Percentiles rank a stretch among this genome's conserved stretches.
Conservation (phyloP, 2,329 filamentous ascomycete species). For the Diplocarpon rosae region DNA sequence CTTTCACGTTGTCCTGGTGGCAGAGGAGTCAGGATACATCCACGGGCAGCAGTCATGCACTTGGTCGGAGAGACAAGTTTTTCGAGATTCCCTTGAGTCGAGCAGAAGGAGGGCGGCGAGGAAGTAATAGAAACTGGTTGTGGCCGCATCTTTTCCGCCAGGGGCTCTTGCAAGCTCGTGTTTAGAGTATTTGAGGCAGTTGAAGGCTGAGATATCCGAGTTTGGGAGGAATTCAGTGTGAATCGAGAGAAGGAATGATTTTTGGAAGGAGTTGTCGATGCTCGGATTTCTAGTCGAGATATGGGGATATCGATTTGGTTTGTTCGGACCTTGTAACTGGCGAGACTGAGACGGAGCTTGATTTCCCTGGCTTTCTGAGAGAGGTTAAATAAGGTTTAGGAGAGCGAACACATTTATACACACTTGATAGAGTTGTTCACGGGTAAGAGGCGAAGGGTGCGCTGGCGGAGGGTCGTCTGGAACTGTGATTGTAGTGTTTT, state of each 20-base stretch:
- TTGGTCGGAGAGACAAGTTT: slow-evolving; percentile 3
- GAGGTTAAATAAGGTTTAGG: neutral
- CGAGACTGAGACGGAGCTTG: slow-evolving; percentile 56
- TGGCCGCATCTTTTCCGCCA: slow-evolving; percentile 1
- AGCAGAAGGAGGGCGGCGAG: slow-evolving; percentile 2
- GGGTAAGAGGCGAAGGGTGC: slow-evolving; percentile 1
- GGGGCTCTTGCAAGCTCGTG: slow-evolving; percentile 8
- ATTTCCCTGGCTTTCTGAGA: slow-evolving; percentile 52
- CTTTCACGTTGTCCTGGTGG: slow-evolving; percentile 9
- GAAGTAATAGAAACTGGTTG: slow-evolving; percentile 4
- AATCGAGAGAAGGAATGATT: neutral
- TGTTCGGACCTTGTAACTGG: slow-evolving; percentile 64
- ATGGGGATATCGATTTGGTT: slow-evolving; percentile 59
- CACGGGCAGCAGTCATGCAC: neutral
- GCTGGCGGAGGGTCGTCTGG: slow-evolving; percentile 10
- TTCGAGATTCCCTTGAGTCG: neutral
- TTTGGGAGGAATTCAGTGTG: neutral
- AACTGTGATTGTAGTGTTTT: slow-evolving; percentile 19
- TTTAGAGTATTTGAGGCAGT: neutral
- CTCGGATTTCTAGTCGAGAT: slow-evolving; percentile 41
- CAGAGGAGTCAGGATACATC: slow-evolving; percentile 9
- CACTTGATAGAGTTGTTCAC: slow-evolving; percentile 15
- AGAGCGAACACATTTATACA: neutral
- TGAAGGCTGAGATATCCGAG: neutral
- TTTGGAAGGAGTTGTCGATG: slow-evolving; percentile 3